Evolutionary conservation across 2,329 filamentous ascomycete genomes (phyloP).

Genomic region (Botrytis galanthina): DNA sequence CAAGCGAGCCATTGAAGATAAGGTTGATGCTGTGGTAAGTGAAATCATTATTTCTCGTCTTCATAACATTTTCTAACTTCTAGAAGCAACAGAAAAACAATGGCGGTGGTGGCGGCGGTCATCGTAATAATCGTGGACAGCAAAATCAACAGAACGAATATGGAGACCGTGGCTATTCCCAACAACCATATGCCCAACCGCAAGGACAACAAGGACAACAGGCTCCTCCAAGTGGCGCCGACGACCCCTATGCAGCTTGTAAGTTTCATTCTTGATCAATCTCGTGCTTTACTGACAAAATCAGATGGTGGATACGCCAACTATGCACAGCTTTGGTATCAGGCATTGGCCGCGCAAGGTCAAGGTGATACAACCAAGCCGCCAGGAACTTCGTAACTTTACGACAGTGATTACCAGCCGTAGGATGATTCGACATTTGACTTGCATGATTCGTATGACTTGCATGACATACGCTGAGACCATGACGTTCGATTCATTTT

Average conservation of each 20-base stretch:
- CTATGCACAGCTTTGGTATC: conserved; percentile 79
- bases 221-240: conserved; percentile 48
- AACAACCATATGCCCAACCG: conserved; percentile 45
- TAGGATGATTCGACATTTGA: conserved; percentile 32
- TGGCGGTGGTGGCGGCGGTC: conserved; percentile 46
- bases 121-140: conserved; percentile 42
- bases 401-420: conserved; percentile 27
- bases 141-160: conserved; percentile 54
- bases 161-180: conserved; percentile 52
- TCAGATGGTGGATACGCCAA: conserved; percentile 77
- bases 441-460: conserved; percentile 37
- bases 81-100: conserved; percentile 52
- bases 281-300: conserved; percentile 23
- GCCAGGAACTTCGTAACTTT: conserved; percentile 41
- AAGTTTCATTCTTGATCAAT: conserved; percentile 38
- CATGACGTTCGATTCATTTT: conserved; percentile 36
- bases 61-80: conserved; percentile 25
- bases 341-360: conserved; percentile 56
- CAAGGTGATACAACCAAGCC: conserved; percentile 42
- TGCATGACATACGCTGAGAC: conserved; percentile 38
- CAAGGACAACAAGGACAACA: conserved; percentile 45
- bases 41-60: not conserved
- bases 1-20: conserved; percentile 84
- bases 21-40: conserved; percentile 84
- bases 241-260: conserved; percentile 75